Base-by-base conservation (phyloP, 192 early-diverging fungal species). In the Umbelopsis vinacea region DNA sequence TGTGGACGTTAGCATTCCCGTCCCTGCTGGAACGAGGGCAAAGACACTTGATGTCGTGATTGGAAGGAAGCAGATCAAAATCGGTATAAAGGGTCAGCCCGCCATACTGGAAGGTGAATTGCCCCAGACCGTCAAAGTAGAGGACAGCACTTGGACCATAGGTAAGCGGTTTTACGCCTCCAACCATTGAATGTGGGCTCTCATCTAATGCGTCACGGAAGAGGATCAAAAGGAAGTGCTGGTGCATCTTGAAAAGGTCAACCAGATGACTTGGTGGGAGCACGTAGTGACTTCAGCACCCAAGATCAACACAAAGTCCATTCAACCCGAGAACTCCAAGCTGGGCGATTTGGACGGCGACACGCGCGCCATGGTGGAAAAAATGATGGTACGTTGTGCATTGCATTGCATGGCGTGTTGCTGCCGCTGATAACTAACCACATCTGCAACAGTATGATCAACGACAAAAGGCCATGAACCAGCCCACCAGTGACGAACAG, bases 341-440 rank as follows among this genome's bases (percentile, higher is more conserved):
- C 78, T 97, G 55, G 72, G 80, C 29, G 95, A 97, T 74, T 73
- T 97, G 70, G 95, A 97, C 74, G 93, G 93, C 35, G 95, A 97
- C 68, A 97, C 95, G 2, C 74, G 95, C 19, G 85, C 85, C 38
- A 97, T 97, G 95, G 93, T 96, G 37, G 95, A 96, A 72, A 96
- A 96, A 77, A 96, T 96, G 95, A 95, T 96, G 94, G 94, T 94
- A 7, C 67, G 8, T 24, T 48, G 38, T 57, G 21, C 21, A 50
- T 47, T 68, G 6, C 55, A 52, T 29, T 43, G 40, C 6, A 12
- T 43, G 8, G 40, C 40, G 6, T 0, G 40, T 6, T 12, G 40
- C 5, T 12, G 8, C 19, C 17, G 26, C 12, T 37, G n/a, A 73
- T 22, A 1, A 43, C 40, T 43, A 29, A 48, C 12, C 70, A 29